Evolutionary conservation across 106 monocot species (phyloP).

Genomic region (Apostasia ramifera): DNA sequence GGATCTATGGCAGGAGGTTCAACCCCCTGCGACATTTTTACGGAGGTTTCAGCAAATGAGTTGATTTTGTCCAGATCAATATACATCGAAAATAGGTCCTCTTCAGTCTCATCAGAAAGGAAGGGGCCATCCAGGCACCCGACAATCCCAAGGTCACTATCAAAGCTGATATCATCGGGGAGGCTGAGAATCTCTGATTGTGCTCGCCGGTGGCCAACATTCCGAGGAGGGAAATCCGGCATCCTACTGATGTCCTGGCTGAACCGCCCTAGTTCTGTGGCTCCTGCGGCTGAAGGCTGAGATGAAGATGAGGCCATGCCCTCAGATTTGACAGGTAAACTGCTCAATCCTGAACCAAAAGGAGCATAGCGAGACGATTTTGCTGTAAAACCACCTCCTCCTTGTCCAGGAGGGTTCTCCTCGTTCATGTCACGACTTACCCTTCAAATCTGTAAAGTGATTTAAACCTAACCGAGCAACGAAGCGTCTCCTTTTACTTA

Average conservation of each 20-base stretch:
- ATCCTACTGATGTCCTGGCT: constrained; percentile 67
- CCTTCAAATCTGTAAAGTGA: constrained; percentile 3
- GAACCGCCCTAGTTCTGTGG: constrained; percentile 11
- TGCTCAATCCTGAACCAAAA: background rate
- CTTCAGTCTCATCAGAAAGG: constrained; percentile 59
- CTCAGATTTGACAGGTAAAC: constrained; percentile 6
- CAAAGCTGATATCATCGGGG: constrained; percentile 69
- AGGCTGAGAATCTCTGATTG: constrained; percentile 77
- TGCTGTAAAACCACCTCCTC: constrained; percentile 2
- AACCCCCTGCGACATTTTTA: background rate
- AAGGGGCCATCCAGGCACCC: constrained; percentile 31
- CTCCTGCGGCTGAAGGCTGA: background rate
- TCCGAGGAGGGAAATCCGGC: constrained; percentile 58
- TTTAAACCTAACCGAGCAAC: background rate
- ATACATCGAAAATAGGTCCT: constrained; percentile 70
- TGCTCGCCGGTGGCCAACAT: constrained; percentile 55
- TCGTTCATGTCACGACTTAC: background rate
- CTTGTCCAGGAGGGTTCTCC: background rate
- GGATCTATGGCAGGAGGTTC: background rate
- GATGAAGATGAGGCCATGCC: constrained; percentile 6
- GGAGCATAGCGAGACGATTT: constrained; percentile 4
- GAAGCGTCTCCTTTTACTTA: background rate
- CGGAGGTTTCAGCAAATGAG: constrained; percentile 16
- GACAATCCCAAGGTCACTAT: constrained; percentile 50
- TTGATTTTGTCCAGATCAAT: constrained; percentile 64